phyloP scores from a whole-genome alignment of 202 grass and related monocot species.

The Zoysia matrella region DNA sequence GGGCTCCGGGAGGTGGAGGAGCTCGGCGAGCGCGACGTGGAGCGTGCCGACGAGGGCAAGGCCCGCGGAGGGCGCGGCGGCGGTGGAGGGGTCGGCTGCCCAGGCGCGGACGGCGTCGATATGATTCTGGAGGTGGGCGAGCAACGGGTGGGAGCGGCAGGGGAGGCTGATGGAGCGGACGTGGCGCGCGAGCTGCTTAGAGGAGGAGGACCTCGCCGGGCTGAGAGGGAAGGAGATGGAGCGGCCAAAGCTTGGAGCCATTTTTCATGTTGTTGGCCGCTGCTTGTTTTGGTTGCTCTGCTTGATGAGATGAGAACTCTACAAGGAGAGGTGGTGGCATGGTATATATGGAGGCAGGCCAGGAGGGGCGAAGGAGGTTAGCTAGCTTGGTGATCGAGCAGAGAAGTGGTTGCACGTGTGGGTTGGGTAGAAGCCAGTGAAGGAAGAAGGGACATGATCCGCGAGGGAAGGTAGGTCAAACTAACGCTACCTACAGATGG shows the following conservation, averaged over 20 bases:
- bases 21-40: conserved; percentile 46
- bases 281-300: too few relatives aligned
- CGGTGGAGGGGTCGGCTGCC: not conserved
- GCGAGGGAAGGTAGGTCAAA: not conserved
- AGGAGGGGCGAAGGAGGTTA: too few relatives aligned
- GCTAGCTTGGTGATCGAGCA: too few relatives aligned
- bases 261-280: not conserved
- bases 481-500: not conserved
- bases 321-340: too few relatives aligned
- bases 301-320: too few relatives aligned
- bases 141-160: conserved; percentile 57
- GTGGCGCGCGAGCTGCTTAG: conserved; percentile 14
- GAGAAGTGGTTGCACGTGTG: too few relatives aligned
- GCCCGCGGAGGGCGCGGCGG: not conserved
- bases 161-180: conserved; percentile 59
- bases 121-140: conserved; percentile 40
- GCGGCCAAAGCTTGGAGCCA: conserved; percentile 53
- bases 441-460: too few relatives aligned
- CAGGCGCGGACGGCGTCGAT: conserved; percentile 39
- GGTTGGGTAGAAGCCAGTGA: too few relatives aligned
- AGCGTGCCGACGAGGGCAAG: conserved; percentile 49
- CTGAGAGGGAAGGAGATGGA: conserved; percentile 53
- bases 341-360: too few relatives aligned
- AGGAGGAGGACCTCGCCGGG: conserved; percentile 10
- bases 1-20: conserved; percentile 53